These are phyloP conservation scores for Gynochthodes officinalis DNA, from an alignment of 257 asterid species.

Conservation along the genomic window DNA sequence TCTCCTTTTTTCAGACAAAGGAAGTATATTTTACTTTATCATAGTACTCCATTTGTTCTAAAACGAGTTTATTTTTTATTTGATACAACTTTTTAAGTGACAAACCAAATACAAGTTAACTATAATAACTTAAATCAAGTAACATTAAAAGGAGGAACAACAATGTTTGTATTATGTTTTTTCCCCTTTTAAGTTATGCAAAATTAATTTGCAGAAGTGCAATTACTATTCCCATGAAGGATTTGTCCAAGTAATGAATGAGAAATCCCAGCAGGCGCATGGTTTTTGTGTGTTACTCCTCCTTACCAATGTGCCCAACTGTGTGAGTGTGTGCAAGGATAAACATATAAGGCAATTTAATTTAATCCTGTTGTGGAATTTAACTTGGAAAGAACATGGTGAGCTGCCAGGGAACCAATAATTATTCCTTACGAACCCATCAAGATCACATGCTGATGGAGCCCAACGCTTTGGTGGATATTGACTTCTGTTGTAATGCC, in stretches of 20 bases:
- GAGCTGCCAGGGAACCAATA: slow-evolving; percentile 24
- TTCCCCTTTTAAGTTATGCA: too few species aligned
- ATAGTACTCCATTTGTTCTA: too few species aligned
- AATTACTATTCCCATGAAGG: not conserved
- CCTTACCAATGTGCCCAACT: not conserved
- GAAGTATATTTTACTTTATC: too few species aligned
- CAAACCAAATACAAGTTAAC: too few species aligned
- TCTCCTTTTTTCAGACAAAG: too few species aligned
- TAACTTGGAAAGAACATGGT: not conserved
- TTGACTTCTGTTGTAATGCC: slow-evolving; percentile 15
- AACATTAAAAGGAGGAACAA: not conserved
- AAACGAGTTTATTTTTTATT: too few species aligned
- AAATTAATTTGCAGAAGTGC: not conserved
- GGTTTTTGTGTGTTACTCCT: not conserved
- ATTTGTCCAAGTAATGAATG: too few species aligned
- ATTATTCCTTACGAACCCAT: slow-evolving; percentile 47
- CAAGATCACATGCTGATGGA: slow-evolving; percentile 51
- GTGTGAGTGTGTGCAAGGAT: too few species aligned
- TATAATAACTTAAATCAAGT: not conserved
- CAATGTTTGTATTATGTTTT: too few species aligned
- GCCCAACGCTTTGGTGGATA: slow-evolving; percentile 49
- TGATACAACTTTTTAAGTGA: too few species aligned
- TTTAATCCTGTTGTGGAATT: not conserved
- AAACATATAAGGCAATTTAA: too few species aligned
- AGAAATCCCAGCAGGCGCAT: too few species aligned